Evolutionary conservation across 1,284 basidiomycete species (phyloP).

Genomic region (Ceratorhiza oryzae-sativae): DNA sequence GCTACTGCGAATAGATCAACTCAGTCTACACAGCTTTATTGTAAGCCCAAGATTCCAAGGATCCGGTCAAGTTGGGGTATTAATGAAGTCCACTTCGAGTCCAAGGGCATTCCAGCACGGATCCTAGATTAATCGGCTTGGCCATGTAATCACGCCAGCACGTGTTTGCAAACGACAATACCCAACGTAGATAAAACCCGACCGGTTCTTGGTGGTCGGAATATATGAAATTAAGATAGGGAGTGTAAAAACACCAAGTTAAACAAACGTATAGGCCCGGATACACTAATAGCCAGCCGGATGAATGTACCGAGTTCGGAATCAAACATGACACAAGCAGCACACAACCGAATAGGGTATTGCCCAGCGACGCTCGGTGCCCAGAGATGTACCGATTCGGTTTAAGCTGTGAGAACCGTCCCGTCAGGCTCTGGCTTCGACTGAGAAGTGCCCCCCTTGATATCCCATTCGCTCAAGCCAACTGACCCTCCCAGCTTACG

Average conservation of each 20-base stretch:
- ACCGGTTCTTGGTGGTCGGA: neutral
- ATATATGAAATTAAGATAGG: neutral
- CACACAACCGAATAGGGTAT: neutral
- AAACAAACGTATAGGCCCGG: neutral
- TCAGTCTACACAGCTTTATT: neutral
- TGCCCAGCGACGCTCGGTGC: neutral
- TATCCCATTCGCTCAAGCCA: slow-evolving; percentile 76
- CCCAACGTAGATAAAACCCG: neutral
- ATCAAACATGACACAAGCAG: neutral
- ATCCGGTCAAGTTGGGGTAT: too few species aligned
- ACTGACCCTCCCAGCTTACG: slow-evolving; percentile 65
- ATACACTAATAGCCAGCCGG: neutral
- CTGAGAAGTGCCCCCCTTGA: slow-evolving; percentile 45
- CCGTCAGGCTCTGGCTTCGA: neutral
- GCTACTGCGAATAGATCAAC: neutral
- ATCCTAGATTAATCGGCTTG: too few species aligned
- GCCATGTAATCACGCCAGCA: too few species aligned
- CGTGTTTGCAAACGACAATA: too few species aligned
- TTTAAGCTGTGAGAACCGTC: neutral
- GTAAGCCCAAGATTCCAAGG: too few species aligned
- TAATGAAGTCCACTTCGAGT: too few species aligned
- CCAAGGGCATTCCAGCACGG: too few species aligned
- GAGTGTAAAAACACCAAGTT: neutral
- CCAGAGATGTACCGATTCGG: neutral
- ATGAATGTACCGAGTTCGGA: neutral